These are phyloP conservation scores for Trichoderma endophyticum DNA, from an alignment of 2,329 filamentous ascomycete genomes.

Conservation along the genomic window DNA sequence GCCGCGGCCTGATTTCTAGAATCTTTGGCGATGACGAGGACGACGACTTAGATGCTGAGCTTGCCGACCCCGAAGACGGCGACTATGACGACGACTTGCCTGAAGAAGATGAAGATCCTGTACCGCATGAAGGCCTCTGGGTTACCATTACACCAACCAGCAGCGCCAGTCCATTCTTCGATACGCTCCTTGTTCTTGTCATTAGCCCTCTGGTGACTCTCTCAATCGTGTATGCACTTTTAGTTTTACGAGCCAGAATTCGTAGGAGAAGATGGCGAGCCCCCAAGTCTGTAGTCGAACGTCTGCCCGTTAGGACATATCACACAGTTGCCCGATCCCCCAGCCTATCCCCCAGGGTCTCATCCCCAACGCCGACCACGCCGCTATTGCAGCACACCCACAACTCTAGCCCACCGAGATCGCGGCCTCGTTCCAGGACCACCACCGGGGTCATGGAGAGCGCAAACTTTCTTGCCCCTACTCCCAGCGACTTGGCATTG, in stretches of 20 bases:
- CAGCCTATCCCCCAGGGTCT: constrained; percentile 50
- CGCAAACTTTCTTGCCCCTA: constrained; percentile 43
- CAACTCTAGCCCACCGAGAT: constrained; percentile 44
- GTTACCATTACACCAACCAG: constrained; percentile 92
- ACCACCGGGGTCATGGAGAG: constrained; percentile 58
- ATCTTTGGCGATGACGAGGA: constrained; percentile 46
- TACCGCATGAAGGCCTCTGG: constrained; percentile 72
- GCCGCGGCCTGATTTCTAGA: constrained; percentile 45
- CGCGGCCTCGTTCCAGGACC: constrained; percentile 63
- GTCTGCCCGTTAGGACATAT: constrained; percentile 91
- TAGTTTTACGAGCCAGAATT: constrained; percentile 84
- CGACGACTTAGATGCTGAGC: constrained; percentile 23
- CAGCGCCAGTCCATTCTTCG: constrained; percentile 89
- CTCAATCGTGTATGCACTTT: constrained; percentile 85
- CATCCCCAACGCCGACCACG: constrained; percentile 72
- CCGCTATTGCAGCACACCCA: constrained; percentile 67
- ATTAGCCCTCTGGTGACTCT: constrained; percentile 90
- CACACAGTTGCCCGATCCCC: constrained; percentile 72
- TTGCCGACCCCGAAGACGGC: constrained; percentile 25
- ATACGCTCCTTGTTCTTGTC: constrained; percentile 93
- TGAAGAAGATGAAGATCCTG: constrained; percentile 22
- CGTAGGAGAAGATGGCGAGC: constrained; percentile 88
- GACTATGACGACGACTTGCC: constrained; percentile 22
- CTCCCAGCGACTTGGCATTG: constrained; percentile 41
- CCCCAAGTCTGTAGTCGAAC: constrained; percentile 94